Conservation (phyloP, 2,329 filamentous ascomycete genomes). For the Curvularia lunata region DNA sequence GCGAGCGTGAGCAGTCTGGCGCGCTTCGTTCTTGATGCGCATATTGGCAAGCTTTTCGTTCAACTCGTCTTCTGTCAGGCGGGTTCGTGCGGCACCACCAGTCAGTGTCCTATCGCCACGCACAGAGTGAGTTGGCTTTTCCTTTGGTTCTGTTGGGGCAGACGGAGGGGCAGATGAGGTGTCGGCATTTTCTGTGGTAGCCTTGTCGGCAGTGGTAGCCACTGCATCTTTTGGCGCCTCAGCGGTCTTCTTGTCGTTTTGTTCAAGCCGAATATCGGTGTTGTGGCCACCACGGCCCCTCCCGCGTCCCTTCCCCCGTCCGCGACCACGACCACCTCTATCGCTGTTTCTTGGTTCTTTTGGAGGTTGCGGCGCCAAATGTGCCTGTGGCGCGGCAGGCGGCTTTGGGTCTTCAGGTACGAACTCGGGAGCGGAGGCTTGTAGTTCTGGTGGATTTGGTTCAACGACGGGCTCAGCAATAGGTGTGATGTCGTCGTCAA, state of each 20-base stretch:
- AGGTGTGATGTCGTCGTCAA: constrained; percentile 59
- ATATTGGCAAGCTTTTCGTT: constrained; percentile 66
- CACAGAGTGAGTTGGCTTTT: constrained; percentile 36
- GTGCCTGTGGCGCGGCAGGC: constrained; percentile 30
- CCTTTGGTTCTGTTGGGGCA: constrained; percentile 32
- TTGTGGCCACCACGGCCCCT: constrained; percentile 28
- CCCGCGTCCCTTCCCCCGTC: constrained; percentile 35
- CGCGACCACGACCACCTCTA: constrained; percentile 36
- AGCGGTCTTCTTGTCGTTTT: constrained; percentile 22
- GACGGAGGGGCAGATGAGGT: constrained; percentile 21
- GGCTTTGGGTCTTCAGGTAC: constrained; percentile 27
- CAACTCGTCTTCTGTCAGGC: constrained; percentile 68
- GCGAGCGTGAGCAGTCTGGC: constrained; percentile 66
- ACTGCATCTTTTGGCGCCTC: constrained; percentile 31
- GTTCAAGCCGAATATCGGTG: constrained; percentile 22
- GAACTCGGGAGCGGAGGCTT: constrained; percentile 29
- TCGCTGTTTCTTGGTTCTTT: constrained; percentile 39
- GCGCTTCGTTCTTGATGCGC: constrained; percentile 65
- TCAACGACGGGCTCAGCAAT: constrained; percentile 52
- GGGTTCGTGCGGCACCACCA: constrained; percentile 41
- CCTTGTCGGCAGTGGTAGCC: constrained; percentile 23
- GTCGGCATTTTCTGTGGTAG: constrained; percentile 15
- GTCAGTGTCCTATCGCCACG: constrained; percentile 45
- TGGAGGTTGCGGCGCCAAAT: constrained; percentile 30
- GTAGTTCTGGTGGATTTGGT: constrained; percentile 31